phyloP scores from a whole-genome alignment of 306 rosid species.

The Fragaria nilgerrensis region DNA sequence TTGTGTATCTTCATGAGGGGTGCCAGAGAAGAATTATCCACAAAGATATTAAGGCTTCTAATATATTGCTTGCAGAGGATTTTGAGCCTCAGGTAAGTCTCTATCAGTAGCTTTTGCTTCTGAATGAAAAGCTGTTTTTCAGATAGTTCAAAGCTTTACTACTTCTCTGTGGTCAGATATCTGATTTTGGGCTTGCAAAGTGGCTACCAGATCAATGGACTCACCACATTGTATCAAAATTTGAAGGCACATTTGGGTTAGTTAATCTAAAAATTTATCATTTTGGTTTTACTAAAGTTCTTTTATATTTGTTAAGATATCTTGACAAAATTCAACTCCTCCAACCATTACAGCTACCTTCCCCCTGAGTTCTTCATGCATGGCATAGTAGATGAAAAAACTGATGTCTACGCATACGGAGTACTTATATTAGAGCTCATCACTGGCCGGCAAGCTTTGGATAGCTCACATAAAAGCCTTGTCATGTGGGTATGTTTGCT shows the following conservation, averaged over 20 bases:
- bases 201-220: constrained; percentile 99
- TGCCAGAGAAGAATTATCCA: constrained; percentile 97
- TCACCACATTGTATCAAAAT: constrained; percentile 81
- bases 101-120: not conserved
- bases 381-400: constrained; percentile 95
- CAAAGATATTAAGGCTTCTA: constrained; percentile 95
- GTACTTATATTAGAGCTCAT: constrained; percentile 86
- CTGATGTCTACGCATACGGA: constrained; percentile 91
- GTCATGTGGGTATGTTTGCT: constrained; percentile 86
- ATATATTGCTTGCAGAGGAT: constrained; percentile 81
- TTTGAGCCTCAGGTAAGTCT: constrained; percentile 82
- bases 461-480: constrained; percentile 83
- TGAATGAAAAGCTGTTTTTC: not conserved
- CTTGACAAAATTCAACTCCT: constrained; percentile 15
- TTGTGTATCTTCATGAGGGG: constrained; percentile 83
- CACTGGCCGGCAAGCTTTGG: constrained; percentile 87
- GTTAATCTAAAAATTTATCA: constrained; percentile 31
- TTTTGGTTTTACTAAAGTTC: constrained; percentile 1
- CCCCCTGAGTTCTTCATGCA: constrained; percentile 99
- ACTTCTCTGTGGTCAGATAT: constrained; percentile 49
- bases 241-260: constrained; percentile 99
- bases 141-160: not conserved
- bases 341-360: constrained; percentile 66
- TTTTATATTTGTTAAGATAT: constrained; percentile 8
- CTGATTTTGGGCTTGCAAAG: constrained; percentile 95